Percentiles rank a stretch among this genome's conserved stretches.
These are phyloP conservation scores for Lentinus brumalis DNA, from an alignment of 768 basidiomycete genomes.

Conservation along the genomic window DNA sequence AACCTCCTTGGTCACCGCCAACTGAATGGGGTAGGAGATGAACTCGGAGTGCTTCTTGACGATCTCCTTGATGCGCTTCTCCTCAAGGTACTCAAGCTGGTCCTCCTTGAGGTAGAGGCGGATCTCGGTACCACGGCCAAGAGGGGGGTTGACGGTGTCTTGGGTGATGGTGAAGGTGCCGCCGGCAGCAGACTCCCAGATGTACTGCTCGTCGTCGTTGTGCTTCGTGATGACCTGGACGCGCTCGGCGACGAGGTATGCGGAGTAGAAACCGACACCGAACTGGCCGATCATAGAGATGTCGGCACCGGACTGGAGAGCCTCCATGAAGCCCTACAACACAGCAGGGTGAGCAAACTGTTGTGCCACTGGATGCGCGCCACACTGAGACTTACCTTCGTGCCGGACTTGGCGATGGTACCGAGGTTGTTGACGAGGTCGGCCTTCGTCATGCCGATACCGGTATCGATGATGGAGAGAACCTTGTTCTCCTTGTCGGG, in stretches of 20 bases:
- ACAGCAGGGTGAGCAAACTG: not conserved
- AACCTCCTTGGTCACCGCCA: constrained; percentile 98
- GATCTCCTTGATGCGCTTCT: constrained; percentile 99
- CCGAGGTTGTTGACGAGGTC: constrained; percentile 99
- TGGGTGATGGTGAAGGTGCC: constrained; percentile 99
- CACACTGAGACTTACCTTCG: constrained; percentile 57
- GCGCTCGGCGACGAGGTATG: constrained; percentile 97
- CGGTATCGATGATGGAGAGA: constrained; percentile 89
- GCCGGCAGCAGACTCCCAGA: constrained; percentile 99
- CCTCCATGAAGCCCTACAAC: constrained; percentile 97
- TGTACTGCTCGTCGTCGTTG: constrained; percentile 99
- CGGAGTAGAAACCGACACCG: constrained; percentile 99
- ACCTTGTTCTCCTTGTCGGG: constrained; percentile 96
- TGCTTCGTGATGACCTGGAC: constrained; percentile 99
- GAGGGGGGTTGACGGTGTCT: constrained; percentile 85
- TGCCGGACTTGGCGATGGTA: constrained; percentile 94
- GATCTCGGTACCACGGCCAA: constrained; percentile 93
- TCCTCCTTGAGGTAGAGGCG: constrained; percentile 96
- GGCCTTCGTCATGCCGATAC: constrained; percentile 99
- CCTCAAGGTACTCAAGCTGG: constrained; percentile 98
- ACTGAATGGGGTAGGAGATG: constrained; percentile 99
- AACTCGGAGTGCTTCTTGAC: constrained; percentile 99
- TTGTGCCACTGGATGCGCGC: not conserved
- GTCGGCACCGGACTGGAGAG: constrained; percentile 84
- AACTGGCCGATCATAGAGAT: constrained; percentile 99